Evolutionary conservation across 371 early-diverging fungal genomes (phyloP).

Genomic region (Basidiobolus meristosporus): DNA sequence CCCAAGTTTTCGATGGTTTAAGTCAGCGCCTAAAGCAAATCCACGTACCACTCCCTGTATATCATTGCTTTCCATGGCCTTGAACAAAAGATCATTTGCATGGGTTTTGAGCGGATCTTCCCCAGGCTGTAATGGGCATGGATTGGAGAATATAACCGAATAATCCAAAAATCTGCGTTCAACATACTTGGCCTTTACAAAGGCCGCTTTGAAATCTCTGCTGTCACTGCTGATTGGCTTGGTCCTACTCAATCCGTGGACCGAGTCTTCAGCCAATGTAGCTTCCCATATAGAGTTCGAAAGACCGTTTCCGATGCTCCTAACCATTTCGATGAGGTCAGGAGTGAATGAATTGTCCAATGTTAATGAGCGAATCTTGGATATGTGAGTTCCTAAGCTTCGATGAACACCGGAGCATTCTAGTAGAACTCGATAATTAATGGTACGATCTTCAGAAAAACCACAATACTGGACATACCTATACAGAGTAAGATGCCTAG

Average conservation of each 20-base stretch:
- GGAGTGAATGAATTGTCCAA: slow-evolving; percentile 27
- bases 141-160: not conserved
- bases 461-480: too few species aligned
- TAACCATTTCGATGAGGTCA: not conserved
- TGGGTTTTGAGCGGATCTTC: too few species aligned
- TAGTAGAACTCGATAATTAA: too few species aligned
- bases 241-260: too few species aligned
- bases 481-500: slow-evolving; percentile 80
- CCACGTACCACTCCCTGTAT: too few species aligned
- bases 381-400: slow-evolving; percentile 81
- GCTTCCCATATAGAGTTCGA: slow-evolving; percentile 1
- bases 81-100: too few species aligned
- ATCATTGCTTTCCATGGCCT: too few species aligned
- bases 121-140: too few species aligned
- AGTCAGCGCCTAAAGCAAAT: too few species aligned
- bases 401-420: slow-evolving; percentile 95
- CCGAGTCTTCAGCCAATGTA: slow-evolving; percentile 1
- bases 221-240: slow-evolving; percentile 2
- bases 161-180: slow-evolving; percentile 2
- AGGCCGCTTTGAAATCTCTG: slow-evolving; percentile 1
- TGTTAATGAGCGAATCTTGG: slow-evolving; percentile 68
- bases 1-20: too few species aligned
- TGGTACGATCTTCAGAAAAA: too few species aligned
- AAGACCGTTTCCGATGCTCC: not conserved
- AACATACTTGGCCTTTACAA: slow-evolving; percentile 2